Evolutionary conservation across 352 stramenopile species (phyloP).

Genomic region (Elongisporangium anandrum): DNA sequence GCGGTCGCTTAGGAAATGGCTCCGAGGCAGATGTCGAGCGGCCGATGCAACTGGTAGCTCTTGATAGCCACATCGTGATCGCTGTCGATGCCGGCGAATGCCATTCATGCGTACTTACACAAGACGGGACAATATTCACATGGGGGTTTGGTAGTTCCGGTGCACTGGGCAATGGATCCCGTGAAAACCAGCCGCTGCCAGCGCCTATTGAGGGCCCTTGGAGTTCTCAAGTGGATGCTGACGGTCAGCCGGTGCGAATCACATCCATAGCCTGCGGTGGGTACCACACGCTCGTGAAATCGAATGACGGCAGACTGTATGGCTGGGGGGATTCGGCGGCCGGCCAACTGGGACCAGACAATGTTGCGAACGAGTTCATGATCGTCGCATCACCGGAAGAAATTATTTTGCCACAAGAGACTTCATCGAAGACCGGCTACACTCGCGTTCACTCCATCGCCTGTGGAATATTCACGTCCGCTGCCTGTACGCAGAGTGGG

Average conservation of each 20-base stretch:
- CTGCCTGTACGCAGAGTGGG: slow-evolving; percentile 39
- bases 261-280: slow-evolving; percentile 57
- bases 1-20: slow-evolving; percentile 68
- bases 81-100: slow-evolving; percentile 72
- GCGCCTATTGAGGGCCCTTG: slow-evolving; percentile 31
- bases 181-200: slow-evolving; percentile 54
- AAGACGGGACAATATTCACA: slow-evolving; percentile 69
- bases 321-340: slow-evolving; percentile 77
- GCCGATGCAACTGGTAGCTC: slow-evolving; percentile 26
- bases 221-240: slow-evolving; percentile 6
- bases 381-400: slow-evolving; percentile 45
- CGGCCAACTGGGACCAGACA: slow-evolving; percentile 55
- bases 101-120: slow-evolving; percentile 66
- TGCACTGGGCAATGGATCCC: slow-evolving; percentile 56
- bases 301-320: slow-evolving; percentile 46
- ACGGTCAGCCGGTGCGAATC: slow-evolving; percentile 10
- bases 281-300: slow-evolving; percentile 69
- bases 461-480: slow-evolving; percentile 65
- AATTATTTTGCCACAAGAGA: slow-evolving; percentile 25
- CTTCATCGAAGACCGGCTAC: neutral
- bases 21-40: slow-evolving; percentile 56
- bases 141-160: slow-evolving; percentile 86
- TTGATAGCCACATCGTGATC: slow-evolving; percentile 36
- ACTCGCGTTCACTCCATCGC: slow-evolving; percentile 33
- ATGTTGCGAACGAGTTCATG: slow-evolving; percentile 44